These are phyloP conservation scores for Moricandia arvensis DNA, from an alignment of 345 rosid species.

Conservation along the genomic window DNA sequence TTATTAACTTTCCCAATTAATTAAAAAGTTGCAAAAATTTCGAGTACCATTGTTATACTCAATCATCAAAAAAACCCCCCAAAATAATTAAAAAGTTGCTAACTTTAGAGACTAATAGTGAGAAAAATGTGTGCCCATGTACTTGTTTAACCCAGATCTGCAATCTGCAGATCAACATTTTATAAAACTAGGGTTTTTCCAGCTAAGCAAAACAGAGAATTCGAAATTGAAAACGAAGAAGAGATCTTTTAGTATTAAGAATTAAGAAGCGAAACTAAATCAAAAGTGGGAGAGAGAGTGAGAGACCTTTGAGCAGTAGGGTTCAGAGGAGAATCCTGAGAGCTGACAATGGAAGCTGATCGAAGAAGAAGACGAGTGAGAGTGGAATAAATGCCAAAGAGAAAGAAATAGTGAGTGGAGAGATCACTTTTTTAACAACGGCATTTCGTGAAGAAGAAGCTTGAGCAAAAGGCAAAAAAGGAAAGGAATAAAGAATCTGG, in stretches of 20 bases:
- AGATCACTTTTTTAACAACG: slow-evolving; percentile 33
- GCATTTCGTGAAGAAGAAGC: slow-evolving; percentile 40
- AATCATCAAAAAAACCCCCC: slow-evolving; percentile 14
- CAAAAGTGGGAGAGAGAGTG: background rate
- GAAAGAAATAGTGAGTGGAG: slow-evolving; percentile 20
- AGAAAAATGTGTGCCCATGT: background rate
- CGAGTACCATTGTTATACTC: background rate
- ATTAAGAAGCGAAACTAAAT: background rate
- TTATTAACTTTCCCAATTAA: background rate
- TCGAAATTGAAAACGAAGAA: background rate
- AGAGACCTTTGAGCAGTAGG: slow-evolving; percentile 21
- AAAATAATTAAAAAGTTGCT: background rate
- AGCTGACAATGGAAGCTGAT: slow-evolving; percentile 21
- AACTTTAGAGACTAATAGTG: slow-evolving; percentile 2
- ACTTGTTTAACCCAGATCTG: slow-evolving; percentile 29
- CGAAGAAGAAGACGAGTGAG: slow-evolving; percentile 29
- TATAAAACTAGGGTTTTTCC: slow-evolving; percentile 27
- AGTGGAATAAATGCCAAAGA: slow-evolving; percentile 29
- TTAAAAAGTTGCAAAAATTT: background rate
- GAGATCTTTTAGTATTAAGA: background rate
- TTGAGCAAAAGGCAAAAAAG: slow-evolving; percentile 26
- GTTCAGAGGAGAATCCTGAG: slow-evolving; percentile 11
- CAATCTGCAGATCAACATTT: slow-evolving; percentile 3
- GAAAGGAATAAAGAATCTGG: slow-evolving; percentile 30
- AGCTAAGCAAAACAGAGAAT: slow-evolving; percentile 15